Conservation (phyloP, 148 eudicot genomes). For the Limonium bicolor region DNA sequence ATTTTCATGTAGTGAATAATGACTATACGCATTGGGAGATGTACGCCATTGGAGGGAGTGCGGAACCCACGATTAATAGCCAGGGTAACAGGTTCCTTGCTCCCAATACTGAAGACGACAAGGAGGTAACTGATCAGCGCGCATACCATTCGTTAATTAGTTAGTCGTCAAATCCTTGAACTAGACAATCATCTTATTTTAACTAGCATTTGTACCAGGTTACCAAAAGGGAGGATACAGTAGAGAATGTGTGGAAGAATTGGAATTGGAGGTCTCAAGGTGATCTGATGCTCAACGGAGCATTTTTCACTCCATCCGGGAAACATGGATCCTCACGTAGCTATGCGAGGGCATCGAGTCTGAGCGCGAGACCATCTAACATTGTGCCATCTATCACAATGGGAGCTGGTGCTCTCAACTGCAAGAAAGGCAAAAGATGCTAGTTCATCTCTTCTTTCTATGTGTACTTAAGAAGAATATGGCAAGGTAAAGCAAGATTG, state of each 20-base stretch:
- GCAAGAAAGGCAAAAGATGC: neutral
- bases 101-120: neutral
- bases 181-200: neutral
- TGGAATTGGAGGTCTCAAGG: constrained; percentile 3
- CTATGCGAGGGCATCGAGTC: neutral
- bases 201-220: neutral
- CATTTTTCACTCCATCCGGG: neutral
- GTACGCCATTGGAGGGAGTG: constrained; percentile 2
- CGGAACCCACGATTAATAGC: neutral
- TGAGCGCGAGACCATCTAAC: neutral
- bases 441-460: neutral
- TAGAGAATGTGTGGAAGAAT: neutral
- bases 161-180: neutral
- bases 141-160: neutral
- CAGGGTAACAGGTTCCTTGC: neutral
- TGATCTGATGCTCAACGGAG: neutral
- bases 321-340: neutral
- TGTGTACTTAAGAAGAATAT: neutral
- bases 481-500: neutral
- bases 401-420: neutral
- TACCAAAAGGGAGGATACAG: neutral
- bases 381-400: neutral
- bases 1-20: constrained; percentile 3
- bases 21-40: constrained; percentile 3
- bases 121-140: neutral